Evolutionary conservation across 108 stramenopile species (phyloP).

Genomic region (Nitzschia palea): DNA sequence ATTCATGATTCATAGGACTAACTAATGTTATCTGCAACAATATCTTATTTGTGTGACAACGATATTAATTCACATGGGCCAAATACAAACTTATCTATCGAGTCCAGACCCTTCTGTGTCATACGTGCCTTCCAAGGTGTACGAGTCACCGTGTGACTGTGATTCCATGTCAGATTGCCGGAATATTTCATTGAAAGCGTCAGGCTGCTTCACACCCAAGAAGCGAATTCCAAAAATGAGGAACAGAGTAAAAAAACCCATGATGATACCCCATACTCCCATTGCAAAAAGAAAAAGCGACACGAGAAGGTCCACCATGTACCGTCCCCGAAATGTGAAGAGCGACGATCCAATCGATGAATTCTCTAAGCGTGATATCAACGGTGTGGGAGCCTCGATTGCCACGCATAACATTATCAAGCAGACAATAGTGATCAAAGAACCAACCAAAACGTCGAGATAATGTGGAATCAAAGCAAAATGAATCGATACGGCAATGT

Average conservation of each 20-base stretch:
- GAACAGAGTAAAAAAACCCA: slow-evolving; percentile 40
- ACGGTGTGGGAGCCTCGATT: slow-evolving; percentile 46
- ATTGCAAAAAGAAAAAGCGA: slow-evolving; percentile 58
- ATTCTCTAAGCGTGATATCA: slow-evolving; percentile 44
- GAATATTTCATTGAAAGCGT: slow-evolving; percentile 72
- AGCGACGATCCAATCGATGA: slow-evolving; percentile 38
- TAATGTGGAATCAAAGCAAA: slow-evolving; percentile 36
- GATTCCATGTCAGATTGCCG: slow-evolving; percentile 58
- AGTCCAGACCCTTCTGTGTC: slow-evolving; percentile 33
- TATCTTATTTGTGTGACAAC: too few relatives aligned
- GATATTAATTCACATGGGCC: too few relatives aligned
- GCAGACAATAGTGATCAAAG: slow-evolving; percentile 31
- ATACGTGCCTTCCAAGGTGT: slow-evolving; percentile 56
- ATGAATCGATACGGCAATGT: slow-evolving; percentile 43
- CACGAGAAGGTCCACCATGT: slow-evolving; percentile 59
- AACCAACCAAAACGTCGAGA: slow-evolving; percentile 48
- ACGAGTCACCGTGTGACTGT: slow-evolving; percentile 38
- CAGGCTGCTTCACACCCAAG: slow-evolving; percentile 68
- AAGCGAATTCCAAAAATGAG: slow-evolving; percentile 77
- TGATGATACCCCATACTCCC: slow-evolving; percentile 56
- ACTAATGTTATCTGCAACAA: too few relatives aligned
- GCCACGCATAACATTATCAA: slow-evolving; percentile 60
- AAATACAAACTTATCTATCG: background rate
- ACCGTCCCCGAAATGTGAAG: slow-evolving; percentile 69
- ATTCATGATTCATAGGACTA: too few relatives aligned